These are phyloP conservation scores for Monarda citriodora DNA, from an alignment of 305 asterid genomes.

Conservation along the genomic window DNA sequence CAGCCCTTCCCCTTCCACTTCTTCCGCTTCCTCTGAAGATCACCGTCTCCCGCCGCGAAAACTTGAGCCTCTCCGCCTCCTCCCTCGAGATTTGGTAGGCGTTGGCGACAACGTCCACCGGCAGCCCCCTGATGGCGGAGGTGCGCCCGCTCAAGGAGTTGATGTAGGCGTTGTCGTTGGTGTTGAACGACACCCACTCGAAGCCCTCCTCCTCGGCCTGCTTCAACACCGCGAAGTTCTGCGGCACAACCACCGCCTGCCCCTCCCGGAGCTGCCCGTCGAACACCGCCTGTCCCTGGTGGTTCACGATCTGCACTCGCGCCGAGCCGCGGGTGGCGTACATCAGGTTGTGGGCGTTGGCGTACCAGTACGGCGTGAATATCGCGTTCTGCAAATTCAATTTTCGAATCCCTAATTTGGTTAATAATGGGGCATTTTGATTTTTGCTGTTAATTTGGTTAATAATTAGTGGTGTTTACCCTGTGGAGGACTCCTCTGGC, in stretches of 20 bases:
- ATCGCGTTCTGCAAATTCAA: constrained; percentile 48
- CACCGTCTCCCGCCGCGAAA: constrained; percentile 48
- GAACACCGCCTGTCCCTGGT: constrained; percentile 55
- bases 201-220: constrained; percentile 53
- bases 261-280: constrained; percentile 47
- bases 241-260: constrained; percentile 68
- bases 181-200: constrained; percentile 76
- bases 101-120: constrained; percentile 49
- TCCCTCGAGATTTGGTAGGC: constrained; percentile 45
- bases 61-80: constrained; percentile 43
- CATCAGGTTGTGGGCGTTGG: constrained; percentile 51
- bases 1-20: too few species aligned
- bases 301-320: constrained; percentile 59
- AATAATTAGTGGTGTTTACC: constrained; percentile 20
- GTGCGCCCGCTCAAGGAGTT: constrained; percentile 70
- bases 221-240: constrained; percentile 52
- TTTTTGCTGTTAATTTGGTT: too few species aligned
- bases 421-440: too few species aligned
- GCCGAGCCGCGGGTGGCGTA: constrained; percentile 54
- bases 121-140: constrained; percentile 65
- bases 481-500: constrained; percentile 59
- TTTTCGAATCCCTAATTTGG: too few species aligned
- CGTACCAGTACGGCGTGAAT: constrained; percentile 60
- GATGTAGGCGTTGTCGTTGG: constrained; percentile 65
- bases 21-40: constrained; percentile 28